Conservation (phyloP, 108 stramenopile genomes). For the Epipyxis sp. region DNA sequence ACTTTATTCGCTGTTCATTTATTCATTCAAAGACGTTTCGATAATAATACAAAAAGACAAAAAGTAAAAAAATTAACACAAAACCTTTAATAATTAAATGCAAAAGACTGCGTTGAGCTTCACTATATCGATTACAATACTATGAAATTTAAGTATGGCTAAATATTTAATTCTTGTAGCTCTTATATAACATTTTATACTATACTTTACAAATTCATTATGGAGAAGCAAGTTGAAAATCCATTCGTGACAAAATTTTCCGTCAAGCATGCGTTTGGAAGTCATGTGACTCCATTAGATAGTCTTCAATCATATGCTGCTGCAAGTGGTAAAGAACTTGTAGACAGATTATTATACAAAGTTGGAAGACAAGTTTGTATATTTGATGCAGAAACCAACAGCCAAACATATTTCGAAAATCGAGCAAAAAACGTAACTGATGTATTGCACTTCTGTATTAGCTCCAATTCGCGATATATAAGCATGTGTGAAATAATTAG, state of each 20-base stretch:
- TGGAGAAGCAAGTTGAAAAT: too few relatives aligned
- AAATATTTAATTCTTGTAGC: not conserved
- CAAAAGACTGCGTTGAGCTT: not conserved
- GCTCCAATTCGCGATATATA: not conserved
- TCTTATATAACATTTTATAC: too few relatives aligned
- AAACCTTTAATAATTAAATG: not conserved
- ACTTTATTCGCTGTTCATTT: not conserved
- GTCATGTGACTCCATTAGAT: not conserved
- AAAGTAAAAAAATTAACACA: not conserved
- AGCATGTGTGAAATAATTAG: conserved; percentile 15
- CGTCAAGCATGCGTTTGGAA: conserved; percentile 11
- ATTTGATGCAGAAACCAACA: conserved; percentile 7
- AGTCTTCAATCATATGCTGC: not conserved
- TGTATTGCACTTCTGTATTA: conserved; percentile 9
- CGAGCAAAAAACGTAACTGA: not conserved
- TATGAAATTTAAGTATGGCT: not conserved
- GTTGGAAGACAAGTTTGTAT: conserved; percentile 10
- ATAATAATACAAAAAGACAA: not conserved
- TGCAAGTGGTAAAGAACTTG: not conserved
- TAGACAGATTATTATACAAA: conserved; percentile 1
- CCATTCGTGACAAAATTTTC: not conserved
- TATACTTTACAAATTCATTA: too few relatives aligned
- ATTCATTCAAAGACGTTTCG: not conserved
- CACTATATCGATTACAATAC: not conserved
- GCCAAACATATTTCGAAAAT: conserved; percentile 2